Evolutionary conservation across 2,329 filamentous ascomycete genomes (phyloP).

Genomic region (Fusarium lateritium): DNA sequence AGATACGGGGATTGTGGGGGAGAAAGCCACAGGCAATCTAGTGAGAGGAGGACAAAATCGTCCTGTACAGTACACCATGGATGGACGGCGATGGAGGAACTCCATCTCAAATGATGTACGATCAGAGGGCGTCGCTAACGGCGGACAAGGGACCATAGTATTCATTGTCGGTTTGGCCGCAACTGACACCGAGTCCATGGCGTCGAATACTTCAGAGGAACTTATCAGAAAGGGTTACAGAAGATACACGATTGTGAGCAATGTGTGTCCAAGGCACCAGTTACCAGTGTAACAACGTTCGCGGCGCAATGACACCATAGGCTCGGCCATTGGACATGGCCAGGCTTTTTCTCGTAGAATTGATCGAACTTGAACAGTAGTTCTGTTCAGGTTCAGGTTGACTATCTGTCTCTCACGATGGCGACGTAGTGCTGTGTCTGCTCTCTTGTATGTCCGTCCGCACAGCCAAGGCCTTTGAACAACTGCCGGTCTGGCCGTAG

Average conservation of each 20-base stretch:
- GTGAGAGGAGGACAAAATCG: slow-evolving; percentile 14
- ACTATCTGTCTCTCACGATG: slow-evolving; percentile 6
- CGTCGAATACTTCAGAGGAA: neutral
- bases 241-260: neutral
- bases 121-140: slow-evolving; percentile 14
- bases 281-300: slow-evolving; percentile 25
- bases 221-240: neutral
- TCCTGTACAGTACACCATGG: neutral
- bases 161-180: neutral
- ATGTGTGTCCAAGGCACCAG: slow-evolving; percentile 9
- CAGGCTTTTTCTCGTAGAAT: neutral
- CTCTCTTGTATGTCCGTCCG: slow-evolving; percentile 3
- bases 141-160: slow-evolving; percentile 1
- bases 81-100: slow-evolving; percentile 3
- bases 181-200: slow-evolving; percentile 27
- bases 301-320: slow-evolving; percentile 15
- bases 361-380: neutral
- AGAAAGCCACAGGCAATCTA: slow-evolving; percentile 9
- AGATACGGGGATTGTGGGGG: neutral
- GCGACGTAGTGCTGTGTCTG: slow-evolving; percentile 3
- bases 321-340: neutral
- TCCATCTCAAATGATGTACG: slow-evolving; percentile 14
- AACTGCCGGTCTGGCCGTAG: slow-evolving; percentile 22
- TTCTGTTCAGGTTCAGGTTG: neutral
- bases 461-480: neutral